Evolutionary conservation across 345 rosid genomes (phyloP).

Genomic region (Eucalyptus viminalis): DNA sequence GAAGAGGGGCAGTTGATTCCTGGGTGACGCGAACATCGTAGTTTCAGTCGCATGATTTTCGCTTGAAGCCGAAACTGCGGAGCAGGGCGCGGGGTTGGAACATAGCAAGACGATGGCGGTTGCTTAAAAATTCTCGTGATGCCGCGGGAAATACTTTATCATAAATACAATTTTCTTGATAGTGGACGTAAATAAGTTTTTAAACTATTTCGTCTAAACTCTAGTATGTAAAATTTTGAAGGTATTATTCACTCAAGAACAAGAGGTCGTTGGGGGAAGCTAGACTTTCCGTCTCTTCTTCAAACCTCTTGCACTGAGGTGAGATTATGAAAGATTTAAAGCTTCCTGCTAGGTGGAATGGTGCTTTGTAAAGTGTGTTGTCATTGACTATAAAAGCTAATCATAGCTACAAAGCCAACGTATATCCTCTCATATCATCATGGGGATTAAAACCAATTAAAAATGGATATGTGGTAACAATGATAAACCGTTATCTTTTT

Average conservation of each 20-base stretch:
- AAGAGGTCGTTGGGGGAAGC: too few species aligned
- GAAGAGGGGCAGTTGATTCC: neutral
- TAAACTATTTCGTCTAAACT: too few species aligned
- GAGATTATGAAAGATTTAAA: too few species aligned
- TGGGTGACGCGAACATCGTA: neutral
- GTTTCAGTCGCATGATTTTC: neutral
- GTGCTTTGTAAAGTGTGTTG: too few species aligned
- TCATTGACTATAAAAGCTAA: too few species aligned
- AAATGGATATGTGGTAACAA: neutral
- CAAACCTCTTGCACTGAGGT: too few species aligned
- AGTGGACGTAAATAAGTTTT: too few species aligned
- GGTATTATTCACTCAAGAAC: fast-evolving
- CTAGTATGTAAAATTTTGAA: too few species aligned
- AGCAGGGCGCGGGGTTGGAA: neutral
- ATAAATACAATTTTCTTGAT: neutral
- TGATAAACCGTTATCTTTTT: neutral
- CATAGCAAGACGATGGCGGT: neutral
- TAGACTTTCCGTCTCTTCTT: too few species aligned
- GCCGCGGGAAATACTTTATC: neutral
- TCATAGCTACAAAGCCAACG: too few species aligned
- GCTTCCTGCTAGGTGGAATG: fast-evolving
- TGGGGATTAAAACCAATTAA: neutral
- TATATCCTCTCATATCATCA: too few species aligned
- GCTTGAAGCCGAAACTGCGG: neutral
- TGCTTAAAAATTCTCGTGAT: neutral